Base-by-base conservation (phyloP, 176 grass and related monocot genomes). In the Luzula sylvatica region DNA sequence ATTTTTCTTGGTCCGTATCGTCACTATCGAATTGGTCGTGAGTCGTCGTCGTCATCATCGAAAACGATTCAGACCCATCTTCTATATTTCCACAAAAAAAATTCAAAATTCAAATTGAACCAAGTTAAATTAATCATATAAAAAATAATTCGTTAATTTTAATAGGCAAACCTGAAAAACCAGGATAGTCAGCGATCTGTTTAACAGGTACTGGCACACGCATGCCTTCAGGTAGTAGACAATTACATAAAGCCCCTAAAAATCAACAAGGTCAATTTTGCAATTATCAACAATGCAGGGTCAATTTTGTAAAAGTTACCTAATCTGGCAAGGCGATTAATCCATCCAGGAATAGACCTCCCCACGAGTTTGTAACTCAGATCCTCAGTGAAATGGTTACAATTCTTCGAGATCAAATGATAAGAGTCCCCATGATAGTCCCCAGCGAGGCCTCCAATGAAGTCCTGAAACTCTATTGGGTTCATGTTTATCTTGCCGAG, bases 401-500 rank as follows among this genome's bases (percentile, higher is more conserved):
- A 98, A 35, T 90, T 98, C 72, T 98, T 98, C 21, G 92, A 87
- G 71, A 98, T 90, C 38, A 98, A 77, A 65, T 98, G 92, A 60
- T 98, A 98, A 27, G 85, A 77, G 64, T 98, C 92, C 25, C 92
- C 92, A 61, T 98, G 78, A 46, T 90, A 90, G 49, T 90, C 85
- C 11, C 68, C 66, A 57, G 85, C 71, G 43, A 98, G 72, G 24
- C 62, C 73, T 52, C 86, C 81, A 47, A 98, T 65, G 58, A 80
- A 98, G n/a, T 74, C 75, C 63, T 68, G 72, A 59, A 90, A 83
- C 76, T 90, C 80, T 26, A 70, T 28, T 9, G 67, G 71, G 38
- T 17, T 50, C 49, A 98, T 21, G 75, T 47, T 80, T 69, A 73
- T 82, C 50, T 0, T 8, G 45, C 81, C 85, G 62, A 98, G 70